Percentiles rank a stretch among this genome's conserved stretches.
phyloP scores from a whole-genome alignment of 306 rosid species.

The Trifolium subterraneum region DNA sequence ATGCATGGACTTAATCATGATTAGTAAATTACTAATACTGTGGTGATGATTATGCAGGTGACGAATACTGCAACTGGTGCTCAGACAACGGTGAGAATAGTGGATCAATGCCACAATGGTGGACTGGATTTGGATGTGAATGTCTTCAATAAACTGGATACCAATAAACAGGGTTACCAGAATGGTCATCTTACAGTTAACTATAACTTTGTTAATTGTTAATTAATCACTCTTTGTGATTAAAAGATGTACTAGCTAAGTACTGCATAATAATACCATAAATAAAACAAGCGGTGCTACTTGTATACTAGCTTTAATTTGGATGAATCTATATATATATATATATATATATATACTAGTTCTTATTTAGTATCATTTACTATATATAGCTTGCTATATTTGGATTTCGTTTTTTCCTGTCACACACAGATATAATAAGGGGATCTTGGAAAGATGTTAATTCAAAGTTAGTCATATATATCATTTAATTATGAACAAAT shows the following conservation, averaged over 20 bases:
- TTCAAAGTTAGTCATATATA: too few species aligned
- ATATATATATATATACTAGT: too few species aligned
- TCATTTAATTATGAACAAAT: too few species aligned
- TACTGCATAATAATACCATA: not conserved
- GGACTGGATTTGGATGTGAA: constrained; percentile 9
- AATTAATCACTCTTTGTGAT: constrained; percentile 14
- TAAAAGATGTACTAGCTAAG: not conserved
- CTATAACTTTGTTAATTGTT: constrained; percentile 50
- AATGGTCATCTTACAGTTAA: constrained; percentile 50
- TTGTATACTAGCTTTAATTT: too few species aligned
- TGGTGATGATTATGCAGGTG: constrained; percentile 38
- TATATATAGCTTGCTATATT: not conserved
- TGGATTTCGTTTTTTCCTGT: too few species aligned
- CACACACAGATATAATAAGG: too few species aligned
- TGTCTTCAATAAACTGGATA: constrained; percentile 47
- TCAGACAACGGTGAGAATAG: constrained; percentile 55
- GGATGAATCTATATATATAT: too few species aligned
- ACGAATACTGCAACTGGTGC: constrained; percentile 50
- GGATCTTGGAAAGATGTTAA: too few species aligned
- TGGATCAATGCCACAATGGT: constrained; percentile 31
- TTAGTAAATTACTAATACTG: too few species aligned
- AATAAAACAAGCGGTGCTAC: not conserved
- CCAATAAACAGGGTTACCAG: constrained; percentile 45
- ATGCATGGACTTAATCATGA: too few species aligned
- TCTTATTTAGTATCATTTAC: not conserved